Evolutionary conservation across 2,329 filamentous ascomycete genomes (phyloP), one percentile per base, ranked within the genome.

Genomic region (Fusarium algeriense): DNA sequence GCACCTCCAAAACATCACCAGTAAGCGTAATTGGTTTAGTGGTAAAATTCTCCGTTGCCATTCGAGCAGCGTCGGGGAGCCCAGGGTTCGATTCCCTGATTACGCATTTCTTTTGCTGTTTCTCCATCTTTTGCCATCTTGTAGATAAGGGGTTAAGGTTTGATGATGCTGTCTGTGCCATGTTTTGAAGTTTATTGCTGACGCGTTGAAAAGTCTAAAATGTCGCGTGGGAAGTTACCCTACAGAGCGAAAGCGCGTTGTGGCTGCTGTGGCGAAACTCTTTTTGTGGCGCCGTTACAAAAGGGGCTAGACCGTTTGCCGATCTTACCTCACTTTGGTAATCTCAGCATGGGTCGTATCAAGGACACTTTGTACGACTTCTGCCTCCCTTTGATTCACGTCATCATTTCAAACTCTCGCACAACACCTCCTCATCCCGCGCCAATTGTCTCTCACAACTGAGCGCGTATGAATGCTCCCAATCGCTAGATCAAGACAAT

Each of bases 381-480:
- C 40, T 44, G 49, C 57, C 58, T 67, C 64, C 64, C 64, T 67
- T 67, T 46, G 43, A 50, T 60, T 62, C 28, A 56, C 37, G 28
- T 44, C 48, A 23, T 62, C 49, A 67, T 50, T 50, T 43, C 61
- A 13, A n/a, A 41, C 20, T 19, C 30, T 49, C 26, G 52, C 26
- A 28, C 38, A n/a, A 35, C 63, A 32, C 13, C 41, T 19, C 15
- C 30, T 40, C 14, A 13, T 23, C 28, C 7, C 23, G 17, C 43
- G 11, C 12, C 26, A 30, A 34, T 20, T 46, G 6, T 2, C 1
- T 3, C 9, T 23, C 17, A 11, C 7, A 7, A 32, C 1, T 35
- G 60, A 14, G 46, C 49, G 40, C 49, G 67, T 58, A 73, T 73
- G 71, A 64, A 68, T 67, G 60, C 70, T 66, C 59, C 49, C 71